These are phyloP conservation scores for Ogataea paradorogensis DNA, from an alignment of 805 yeast genomes.

Conservation along the genomic window DNA sequence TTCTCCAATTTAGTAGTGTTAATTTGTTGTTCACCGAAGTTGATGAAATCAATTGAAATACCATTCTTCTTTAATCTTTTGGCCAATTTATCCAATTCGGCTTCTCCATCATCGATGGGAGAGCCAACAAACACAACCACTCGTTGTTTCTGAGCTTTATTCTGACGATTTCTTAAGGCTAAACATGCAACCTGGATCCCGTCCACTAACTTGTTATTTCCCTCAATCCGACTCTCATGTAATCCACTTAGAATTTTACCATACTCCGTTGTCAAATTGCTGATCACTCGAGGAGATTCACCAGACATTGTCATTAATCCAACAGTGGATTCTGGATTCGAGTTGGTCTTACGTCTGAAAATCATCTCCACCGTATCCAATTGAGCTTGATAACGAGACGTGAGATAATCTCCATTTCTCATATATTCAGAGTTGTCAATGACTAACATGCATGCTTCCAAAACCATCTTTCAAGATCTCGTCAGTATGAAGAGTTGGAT, in stretches of 20 bases:
- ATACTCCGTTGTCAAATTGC: conserved; percentile 82
- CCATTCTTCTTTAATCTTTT: conserved; percentile 91
- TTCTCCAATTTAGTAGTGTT: conserved; percentile 79
- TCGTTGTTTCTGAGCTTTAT: conserved; percentile 87
- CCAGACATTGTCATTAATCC: conserved; percentile 92
- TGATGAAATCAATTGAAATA: conserved; percentile 83
- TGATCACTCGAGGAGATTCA: conserved; percentile 77
- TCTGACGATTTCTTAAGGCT: conserved; percentile 94
- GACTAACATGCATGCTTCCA: conserved; percentile 94
- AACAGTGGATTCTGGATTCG: conserved; percentile 92
- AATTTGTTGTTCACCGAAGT: conserved; percentile 82
- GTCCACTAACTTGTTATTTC: conserved; percentile 64
- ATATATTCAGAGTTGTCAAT: conserved; percentile 95
- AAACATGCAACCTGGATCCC: conserved; percentile 92
- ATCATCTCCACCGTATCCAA: conserved; percentile 83
- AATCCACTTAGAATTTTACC: conserved; percentile 83
- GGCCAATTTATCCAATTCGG: conserved; percentile 78
- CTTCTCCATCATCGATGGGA: conserved; percentile 68
- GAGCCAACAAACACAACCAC: conserved; percentile 87
- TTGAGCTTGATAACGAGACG: conserved; percentile 90
- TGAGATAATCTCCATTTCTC: conserved; percentile 91
- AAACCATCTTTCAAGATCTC: conserved; percentile 58
- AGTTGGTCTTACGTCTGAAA: conserved; percentile 78
- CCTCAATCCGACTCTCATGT: conserved; percentile 73
- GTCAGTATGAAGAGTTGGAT: neutral